Base-by-base conservation (phyloP, 768 basidiomycete species). In the Suillus americanus region DNA sequence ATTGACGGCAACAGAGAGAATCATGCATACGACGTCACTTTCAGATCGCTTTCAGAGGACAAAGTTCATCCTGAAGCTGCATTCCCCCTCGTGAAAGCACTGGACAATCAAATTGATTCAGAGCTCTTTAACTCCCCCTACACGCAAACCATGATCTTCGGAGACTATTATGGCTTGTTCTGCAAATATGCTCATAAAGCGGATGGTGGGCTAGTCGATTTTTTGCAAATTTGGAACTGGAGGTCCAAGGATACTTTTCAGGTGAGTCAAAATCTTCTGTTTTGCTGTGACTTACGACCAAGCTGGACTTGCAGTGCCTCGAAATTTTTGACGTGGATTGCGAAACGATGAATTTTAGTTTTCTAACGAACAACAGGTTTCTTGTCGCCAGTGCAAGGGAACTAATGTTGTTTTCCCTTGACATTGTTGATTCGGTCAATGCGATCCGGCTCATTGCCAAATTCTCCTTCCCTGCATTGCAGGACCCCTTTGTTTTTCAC, bases 181-280 rank as follows among this genome's bases (percentile, higher is more conserved):
- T 40, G 23, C 56, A 57, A 57, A 23, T 5, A 6, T 57, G 37
- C 16, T 18, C 23, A 5, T 16, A 53, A 20, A 53, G 37, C 23
- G 16, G 25, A 23, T 5, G 23, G 23, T 40, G 9, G 5, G 7
- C 2, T 23, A 5, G 56, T 40, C 16, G 23, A 57, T n/a, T 16
- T 38, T 25, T 18, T 57, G 23, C 55, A 57, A 57, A 38, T 57
- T 10, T 57, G 56, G 56, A 57, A 57, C 5, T 57, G 56, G 56
- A 57, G 40, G 37, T 25, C 16, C 4, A 57, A 57, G 56, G 38
- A 38, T 3, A 14, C 23, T 4, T 57, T 9, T 40, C 56, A 28
- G 23, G 37, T 57, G 23, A 57, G 56, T 40, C 16, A 18, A 25
- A 9, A 37, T 40, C 37, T 10, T 16, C 16, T 25, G 7, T 23